Evolutionary conservation across 495 filamentous ascomycete species (phyloP).

Genomic region (Saxispiralis lemnorum): DNA sequence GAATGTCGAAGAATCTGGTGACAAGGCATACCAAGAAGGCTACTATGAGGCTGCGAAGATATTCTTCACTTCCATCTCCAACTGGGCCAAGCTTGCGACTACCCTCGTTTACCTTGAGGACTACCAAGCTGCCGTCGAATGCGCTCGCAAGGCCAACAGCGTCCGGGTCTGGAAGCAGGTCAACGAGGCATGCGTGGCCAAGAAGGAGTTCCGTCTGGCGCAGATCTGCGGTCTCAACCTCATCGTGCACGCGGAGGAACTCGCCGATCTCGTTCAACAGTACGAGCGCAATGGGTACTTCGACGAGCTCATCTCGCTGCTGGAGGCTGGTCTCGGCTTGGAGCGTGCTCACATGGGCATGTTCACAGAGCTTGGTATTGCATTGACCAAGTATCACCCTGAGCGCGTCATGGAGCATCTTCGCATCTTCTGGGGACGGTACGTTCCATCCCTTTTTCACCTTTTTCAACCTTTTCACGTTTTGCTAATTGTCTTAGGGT

Average conservation of each 20-base stretch:
- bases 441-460: not conserved
- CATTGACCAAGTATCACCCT: conserved; percentile 88
- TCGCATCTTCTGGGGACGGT: conserved; percentile 84
- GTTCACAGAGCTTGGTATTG: conserved; percentile 92
- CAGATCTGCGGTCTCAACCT: conserved; percentile 99
- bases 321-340: conserved; percentile 88
- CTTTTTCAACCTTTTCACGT: too few species aligned
- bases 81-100: conserved; percentile 98
- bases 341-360: conserved; percentile 84
- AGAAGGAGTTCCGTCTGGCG: conserved; percentile 97
- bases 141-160: conserved; percentile 96
- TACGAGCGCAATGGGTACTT: conserved; percentile 98
- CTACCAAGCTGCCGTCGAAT: conserved; percentile 96
- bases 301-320: conserved; percentile 83
- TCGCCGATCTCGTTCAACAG: conserved; percentile 81
- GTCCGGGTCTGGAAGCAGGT: conserved; percentile 99
- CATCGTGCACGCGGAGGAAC: conserved; percentile 94
- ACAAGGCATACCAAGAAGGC: conserved; percentile 92
- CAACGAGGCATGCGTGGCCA: conserved; percentile 86
- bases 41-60: conserved; percentile 96
- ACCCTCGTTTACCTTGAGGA: conserved; percentile 91
- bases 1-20: conserved; percentile 85
- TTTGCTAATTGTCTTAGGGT: conserved; percentile 33
- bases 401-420: conserved; percentile 97
- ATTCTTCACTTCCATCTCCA: conserved; percentile 94